A percentile compares a stretch with the other conserved stretches of the same genome.
Conservation (phyloP, 306 rosid species). For the Acacia acuminata region DNA sequence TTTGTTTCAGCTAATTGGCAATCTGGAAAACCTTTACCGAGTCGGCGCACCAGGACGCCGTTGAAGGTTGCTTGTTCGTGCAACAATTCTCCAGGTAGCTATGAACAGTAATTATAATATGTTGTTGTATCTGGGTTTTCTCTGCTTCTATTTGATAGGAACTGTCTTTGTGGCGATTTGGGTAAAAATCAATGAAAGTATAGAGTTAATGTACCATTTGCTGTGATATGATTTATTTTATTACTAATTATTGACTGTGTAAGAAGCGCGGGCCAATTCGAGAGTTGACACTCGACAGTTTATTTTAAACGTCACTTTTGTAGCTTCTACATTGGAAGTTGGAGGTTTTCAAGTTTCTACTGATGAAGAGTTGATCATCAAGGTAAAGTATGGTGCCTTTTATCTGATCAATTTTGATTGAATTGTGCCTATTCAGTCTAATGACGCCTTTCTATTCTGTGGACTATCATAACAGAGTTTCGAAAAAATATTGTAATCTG, state of each 20-base stretch:
- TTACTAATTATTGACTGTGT: neutral
- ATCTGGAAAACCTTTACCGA: slow-evolving; percentile 15
- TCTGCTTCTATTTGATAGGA: neutral
- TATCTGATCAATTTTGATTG: slow-evolving; percentile 8
- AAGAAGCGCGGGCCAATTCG: neutral
- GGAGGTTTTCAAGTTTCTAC: slow-evolving; percentile 23
- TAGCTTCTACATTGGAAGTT: slow-evolving; percentile 33
- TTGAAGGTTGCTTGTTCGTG: slow-evolving; percentile 46
- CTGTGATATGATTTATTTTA: neutral
- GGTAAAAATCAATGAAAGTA: neutral
- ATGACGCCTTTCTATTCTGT: too few relatives aligned
- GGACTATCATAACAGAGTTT: too few relatives aligned
- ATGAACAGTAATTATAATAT: neutral
- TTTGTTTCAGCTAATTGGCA: slow-evolving; percentile 44
- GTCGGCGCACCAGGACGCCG: slow-evolving; percentile 30
- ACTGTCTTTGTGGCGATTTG: neutral
- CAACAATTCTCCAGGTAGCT: slow-evolving; percentile 60
- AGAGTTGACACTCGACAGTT: neutral
- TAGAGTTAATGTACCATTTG: neutral
- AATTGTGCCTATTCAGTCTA: too few relatives aligned
- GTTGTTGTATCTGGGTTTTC: neutral
- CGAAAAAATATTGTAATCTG: neutral
- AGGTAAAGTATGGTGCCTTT: slow-evolving; percentile 26
- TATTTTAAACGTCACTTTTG: slow-evolving; percentile 33
- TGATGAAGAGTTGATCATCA: slow-evolving; percentile 35